Evolutionary conservation across 495 filamentous ascomycete genomes (phyloP).

Genomic region (Trichoderma reesei): DNA sequence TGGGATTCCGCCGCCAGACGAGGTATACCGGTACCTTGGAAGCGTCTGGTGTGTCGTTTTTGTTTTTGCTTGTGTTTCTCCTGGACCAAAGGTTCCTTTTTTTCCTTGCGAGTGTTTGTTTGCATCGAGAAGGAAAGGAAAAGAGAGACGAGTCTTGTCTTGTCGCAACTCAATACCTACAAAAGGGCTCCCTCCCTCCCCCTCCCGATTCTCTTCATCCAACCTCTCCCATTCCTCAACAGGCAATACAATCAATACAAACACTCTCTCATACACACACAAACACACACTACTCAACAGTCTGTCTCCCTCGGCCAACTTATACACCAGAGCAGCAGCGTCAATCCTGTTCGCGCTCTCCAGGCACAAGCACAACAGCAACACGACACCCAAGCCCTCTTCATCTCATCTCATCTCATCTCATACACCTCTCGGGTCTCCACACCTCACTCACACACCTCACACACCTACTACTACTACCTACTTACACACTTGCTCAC

Average conservation of each 20-base stretch:
- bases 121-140: not conserved
- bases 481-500: not conserved
- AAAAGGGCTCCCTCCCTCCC: conserved; percentile 1
- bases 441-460: not conserved
- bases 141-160: not conserved
- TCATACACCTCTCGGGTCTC: not conserved
- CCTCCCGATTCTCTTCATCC: not conserved
- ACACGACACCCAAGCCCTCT: no score
- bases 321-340: no score
- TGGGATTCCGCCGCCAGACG: not conserved
- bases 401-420: no score
- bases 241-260: not conserved
- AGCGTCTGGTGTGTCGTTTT: not conserved
- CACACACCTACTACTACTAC: not conserved
- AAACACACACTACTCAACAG: no score
- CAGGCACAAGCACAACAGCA: no score
- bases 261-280: not conserved
- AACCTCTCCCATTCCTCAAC: not conserved
- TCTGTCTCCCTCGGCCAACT: no score
- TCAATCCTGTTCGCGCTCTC: no score
- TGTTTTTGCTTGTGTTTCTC: not conserved
- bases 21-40: not conserved
- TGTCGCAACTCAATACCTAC: not conserved
- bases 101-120: not conserved
- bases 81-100: not conserved